phyloP scores from a whole-genome alignment of 202 grass and related monocot genomes.

The Digitaria exilis region DNA sequence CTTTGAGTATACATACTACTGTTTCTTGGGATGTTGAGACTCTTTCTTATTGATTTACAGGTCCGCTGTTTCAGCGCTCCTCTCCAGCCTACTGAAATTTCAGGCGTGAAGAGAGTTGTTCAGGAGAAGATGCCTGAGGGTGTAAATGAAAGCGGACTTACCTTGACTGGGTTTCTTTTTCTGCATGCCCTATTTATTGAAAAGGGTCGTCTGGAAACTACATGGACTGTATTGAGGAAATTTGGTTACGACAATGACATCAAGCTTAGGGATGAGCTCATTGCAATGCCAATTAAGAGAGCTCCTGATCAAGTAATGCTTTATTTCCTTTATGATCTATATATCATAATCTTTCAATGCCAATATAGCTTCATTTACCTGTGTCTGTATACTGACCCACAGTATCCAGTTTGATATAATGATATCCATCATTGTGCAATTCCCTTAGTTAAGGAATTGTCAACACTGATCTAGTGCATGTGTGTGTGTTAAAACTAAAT shows the following conservation, averaged over 20 bases:
- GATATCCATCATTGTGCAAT: not conserved
- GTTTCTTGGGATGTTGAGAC: not conserved
- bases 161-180: constrained; percentile 92
- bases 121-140: constrained; percentile 98
- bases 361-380: not conserved
- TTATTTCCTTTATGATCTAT: constrained; percentile 12
- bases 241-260: constrained; percentile 97
- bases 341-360: not conserved
- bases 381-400: not conserved
- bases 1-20: no score
- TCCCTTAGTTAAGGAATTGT: not conserved
- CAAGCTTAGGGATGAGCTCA: constrained; percentile 89
- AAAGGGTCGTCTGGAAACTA: constrained; percentile 94
- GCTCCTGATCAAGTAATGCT: constrained; percentile 90
- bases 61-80: constrained; percentile 91
- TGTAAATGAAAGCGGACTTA: constrained; percentile 79
- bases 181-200: constrained; percentile 97
- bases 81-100: constrained; percentile 89
- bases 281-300: constrained; percentile 74
- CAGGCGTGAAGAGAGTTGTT: constrained; percentile 89
- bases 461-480: not conserved
- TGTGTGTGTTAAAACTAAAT: not conserved
- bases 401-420: not conserved
- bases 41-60: constrained; percentile 41
- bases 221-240: constrained; percentile 96